These are phyloP conservation scores for Colletotrichum spinosum DNA, from an alignment of 2,329 filamentous ascomycete genomes.

Conservation along the genomic window DNA sequence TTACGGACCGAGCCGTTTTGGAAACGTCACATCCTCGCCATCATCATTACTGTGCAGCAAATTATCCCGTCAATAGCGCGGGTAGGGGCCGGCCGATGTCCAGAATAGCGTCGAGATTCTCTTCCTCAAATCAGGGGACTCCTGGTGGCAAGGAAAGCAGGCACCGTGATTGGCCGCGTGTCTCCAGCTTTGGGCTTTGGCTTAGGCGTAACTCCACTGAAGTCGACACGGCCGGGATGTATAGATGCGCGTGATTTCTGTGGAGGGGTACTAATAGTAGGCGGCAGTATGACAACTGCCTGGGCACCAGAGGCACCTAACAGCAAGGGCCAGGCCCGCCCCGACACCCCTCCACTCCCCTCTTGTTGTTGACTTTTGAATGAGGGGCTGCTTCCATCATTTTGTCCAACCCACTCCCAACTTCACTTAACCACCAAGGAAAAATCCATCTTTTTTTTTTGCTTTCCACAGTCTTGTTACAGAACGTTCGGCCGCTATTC, in stretches of 20 bases:
- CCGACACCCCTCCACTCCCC: constrained; percentile 21
- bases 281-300: constrained; percentile 25
- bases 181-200: constrained; percentile 31
- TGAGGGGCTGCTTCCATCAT: constrained; percentile 39
- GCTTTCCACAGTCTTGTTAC: constrained; percentile 28
- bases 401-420: constrained; percentile 38
- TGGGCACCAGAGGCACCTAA: constrained; percentile 36
- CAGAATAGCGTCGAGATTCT: constrained; percentile 20
- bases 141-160: constrained; percentile 27
- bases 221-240: constrained; percentile 14
- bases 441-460: constrained; percentile 32
- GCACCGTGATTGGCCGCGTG: constrained; percentile 32
- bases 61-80: constrained; percentile 19
- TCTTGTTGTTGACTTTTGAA: constrained; percentile 39
- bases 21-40: too few species aligned
- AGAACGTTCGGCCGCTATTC: constrained; percentile 32
- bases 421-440: constrained; percentile 35
- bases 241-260: constrained; percentile 1
- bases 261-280: constrained; percentile 14
- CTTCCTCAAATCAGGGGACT: constrained; percentile 23
- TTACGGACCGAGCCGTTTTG: too few species aligned
- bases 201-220: constrained; percentile 16
- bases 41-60: neutral
- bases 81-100: constrained; percentile 22
- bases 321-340: constrained; percentile 37